Evolutionary conservation across 352 stramenopile genomes (phyloP), one percentile per base, ranked within the genome.

Genomic region (Phytophthora syringae): DNA sequence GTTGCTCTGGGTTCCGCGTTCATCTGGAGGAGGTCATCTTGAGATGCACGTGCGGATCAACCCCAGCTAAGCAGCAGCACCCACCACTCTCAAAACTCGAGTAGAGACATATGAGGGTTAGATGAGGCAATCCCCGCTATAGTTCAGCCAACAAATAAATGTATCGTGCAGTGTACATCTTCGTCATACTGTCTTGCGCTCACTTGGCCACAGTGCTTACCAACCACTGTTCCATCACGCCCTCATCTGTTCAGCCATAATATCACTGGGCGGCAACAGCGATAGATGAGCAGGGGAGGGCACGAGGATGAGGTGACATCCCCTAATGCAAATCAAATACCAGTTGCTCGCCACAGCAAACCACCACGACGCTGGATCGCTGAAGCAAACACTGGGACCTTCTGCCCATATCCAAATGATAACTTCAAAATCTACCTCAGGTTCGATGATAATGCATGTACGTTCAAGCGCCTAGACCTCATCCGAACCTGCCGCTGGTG

Each of bases 1-100:
- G 15, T 18, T 70, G 34, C 47, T 70, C 3, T 87, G 78, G 77
- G 47, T 89, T 12, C 78, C 80, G 11, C 51, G 77, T 21, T 56
- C 60, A 7, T 68, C 42, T 1, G 24, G 67, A 11, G 70, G 67
- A n/a, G 77, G 77, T 4, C 64, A 72, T 42, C 32, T 86, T 10
- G 63, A 80, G 25, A 70, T 70, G 62, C 53, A 70, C 18, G 47
- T 65, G 36, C 54, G 54, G 7, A 70, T 70, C 11, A 65, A 77
- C 75, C 16, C 55, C 49, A 60, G 69, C 54, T 51, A 68, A 45
- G 27, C 73, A 55, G 70, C 37, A 9, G 15, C 15, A n/a, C n/a
- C n/a, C n/a, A n/a, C n/a, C n/a, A n/a, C n/a, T n/a, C n/a, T n/a
- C n/a, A n/a, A n/a, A n/a, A n/a, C n/a, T n/a, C n/a, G n/a, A n/a